Evolutionary conservation across 1,284 basidiomycete genomes (phyloP).

Genomic region (Cryptococcus sp.): DNA sequence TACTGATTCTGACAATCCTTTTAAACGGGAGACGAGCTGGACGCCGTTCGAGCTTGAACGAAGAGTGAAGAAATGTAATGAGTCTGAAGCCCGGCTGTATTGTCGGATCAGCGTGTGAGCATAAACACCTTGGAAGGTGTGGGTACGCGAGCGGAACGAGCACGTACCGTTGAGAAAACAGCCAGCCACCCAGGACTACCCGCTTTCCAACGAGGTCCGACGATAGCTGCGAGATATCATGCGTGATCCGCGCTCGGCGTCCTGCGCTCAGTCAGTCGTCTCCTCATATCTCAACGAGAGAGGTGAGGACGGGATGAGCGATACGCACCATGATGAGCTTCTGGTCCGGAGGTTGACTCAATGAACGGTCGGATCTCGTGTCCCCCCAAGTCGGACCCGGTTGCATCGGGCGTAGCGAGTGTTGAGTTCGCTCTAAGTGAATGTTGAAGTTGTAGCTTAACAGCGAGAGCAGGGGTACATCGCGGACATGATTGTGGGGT

Average conservation of each 20-base stretch:
- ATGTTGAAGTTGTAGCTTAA: no score
- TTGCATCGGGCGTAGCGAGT: no score
- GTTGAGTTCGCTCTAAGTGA: no score
- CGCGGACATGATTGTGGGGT: no score
- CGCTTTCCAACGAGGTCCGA: constrained; percentile 59
- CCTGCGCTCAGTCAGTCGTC: constrained; percentile 18
- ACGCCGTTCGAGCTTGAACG: constrained; percentile 66
- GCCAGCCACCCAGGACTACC: constrained; percentile 75
- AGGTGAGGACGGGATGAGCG: neutral
- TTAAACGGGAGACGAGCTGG: constrained; percentile 65
- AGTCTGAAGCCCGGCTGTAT: constrained; percentile 54
- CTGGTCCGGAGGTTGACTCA: constrained; percentile 7
- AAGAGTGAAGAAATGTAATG: constrained; percentile 59
- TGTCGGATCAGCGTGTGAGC: constrained; percentile 5
- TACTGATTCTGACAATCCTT: constrained; percentile 57
- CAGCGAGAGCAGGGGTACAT: no score
- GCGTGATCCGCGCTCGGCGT: constrained; percentile 54
- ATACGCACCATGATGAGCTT: constrained; percentile 32
- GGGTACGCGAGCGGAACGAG: constrained; percentile 20
- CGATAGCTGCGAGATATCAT: constrained; percentile 65
- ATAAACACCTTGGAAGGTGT: neutral
- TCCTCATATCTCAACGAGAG: neutral
- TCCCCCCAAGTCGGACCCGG: no score
- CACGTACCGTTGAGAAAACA: constrained; percentile 34
- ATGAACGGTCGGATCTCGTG: constrained; percentile 13